Evolutionary conservation across 495 filamentous ascomycete genomes (phyloP), one percentile per base, ranked within the genome.

Genomic region (Aspergillus sclerotioniger): DNA sequence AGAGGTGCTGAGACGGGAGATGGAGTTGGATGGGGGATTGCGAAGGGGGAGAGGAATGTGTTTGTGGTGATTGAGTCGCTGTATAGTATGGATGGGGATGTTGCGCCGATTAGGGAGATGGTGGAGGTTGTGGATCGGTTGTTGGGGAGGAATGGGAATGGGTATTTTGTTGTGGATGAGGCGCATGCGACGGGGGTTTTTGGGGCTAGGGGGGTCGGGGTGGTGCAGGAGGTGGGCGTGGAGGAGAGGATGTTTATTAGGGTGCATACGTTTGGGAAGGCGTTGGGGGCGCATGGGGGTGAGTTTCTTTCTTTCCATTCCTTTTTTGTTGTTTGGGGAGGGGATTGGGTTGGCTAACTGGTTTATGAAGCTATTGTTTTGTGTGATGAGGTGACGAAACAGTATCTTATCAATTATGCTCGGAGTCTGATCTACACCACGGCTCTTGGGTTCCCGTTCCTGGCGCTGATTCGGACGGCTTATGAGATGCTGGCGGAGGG

Each of bases 31-130:
- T 33, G 48, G 0, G 17, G 52, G 13, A 53, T 82, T n/a, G 45
- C 51, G 32, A 48, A 65, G 4, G 77, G 77, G 0, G 61, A 66
- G 4, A 60, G 66, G 8, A 78, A 75, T 63, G 70, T 80, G 8
- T 86, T 93, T 62, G 76, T 93, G 19, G 84, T 85, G 1, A 75
- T 92, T 0, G 90, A 94, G 64, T 80, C 81, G 2, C 71, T 92
- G n/a, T 94, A 94, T 67, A 90, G 86, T 54, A 94, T 94, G 90
- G 89, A 93, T 65, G 90, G 90, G 0, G 89, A 92, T 69, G 63
- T 90, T 8, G 82, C 81, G 9, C 88, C 87, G 0, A 71, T 94
- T 15, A 61, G 66, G 15, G 75, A 84, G 20, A 80, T 92, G 35
- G 74, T 88, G 1, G 62, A 72, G 7, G 62, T 80, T 1, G 82